Conservation (phyloP, 345 rosid genomes). For the Excoecaria cochinchinensis region DNA sequence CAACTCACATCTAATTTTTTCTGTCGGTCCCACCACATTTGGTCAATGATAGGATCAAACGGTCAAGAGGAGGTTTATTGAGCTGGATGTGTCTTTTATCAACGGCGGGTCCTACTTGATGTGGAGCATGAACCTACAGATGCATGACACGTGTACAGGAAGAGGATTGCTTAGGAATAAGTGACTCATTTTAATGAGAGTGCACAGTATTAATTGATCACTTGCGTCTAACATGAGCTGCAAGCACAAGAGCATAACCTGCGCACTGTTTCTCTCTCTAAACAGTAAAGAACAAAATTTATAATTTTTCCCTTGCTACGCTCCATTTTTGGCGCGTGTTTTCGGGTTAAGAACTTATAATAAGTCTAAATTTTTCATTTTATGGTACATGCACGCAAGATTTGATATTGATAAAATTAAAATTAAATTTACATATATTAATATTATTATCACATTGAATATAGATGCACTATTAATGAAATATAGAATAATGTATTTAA, state of each 20-base stretch:
- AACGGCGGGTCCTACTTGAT: not conserved
- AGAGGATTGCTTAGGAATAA: not conserved
- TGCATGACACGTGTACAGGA: not conserved
- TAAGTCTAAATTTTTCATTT: too few relatives aligned
- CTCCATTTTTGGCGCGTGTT: not conserved
- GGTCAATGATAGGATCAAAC: not conserved
- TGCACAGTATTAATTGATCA: not conserved
- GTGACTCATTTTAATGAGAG: not conserved
- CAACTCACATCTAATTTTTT: not conserved
- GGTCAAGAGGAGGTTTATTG: not conserved
- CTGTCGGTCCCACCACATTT: not conserved
- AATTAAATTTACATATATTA: too few relatives aligned
- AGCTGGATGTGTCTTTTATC: not conserved
- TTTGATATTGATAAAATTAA: too few relatives aligned
- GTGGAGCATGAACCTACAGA: not conserved
- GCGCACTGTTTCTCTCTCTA: not conserved
- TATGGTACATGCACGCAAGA: too few relatives aligned
- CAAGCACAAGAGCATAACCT: not conserved
- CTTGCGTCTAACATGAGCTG: conserved; percentile 1
- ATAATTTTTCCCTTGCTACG: not conserved
- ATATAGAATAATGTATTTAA: too few relatives aligned
- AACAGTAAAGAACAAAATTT: not conserved
- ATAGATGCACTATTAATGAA: too few relatives aligned
- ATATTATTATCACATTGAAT: too few relatives aligned
- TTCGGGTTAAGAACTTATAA: too few relatives aligned